These are phyloP conservation scores for Epichloe typhina DNA, from an alignment of 2,329 filamentous ascomycete species.

Conservation along the genomic window DNA sequence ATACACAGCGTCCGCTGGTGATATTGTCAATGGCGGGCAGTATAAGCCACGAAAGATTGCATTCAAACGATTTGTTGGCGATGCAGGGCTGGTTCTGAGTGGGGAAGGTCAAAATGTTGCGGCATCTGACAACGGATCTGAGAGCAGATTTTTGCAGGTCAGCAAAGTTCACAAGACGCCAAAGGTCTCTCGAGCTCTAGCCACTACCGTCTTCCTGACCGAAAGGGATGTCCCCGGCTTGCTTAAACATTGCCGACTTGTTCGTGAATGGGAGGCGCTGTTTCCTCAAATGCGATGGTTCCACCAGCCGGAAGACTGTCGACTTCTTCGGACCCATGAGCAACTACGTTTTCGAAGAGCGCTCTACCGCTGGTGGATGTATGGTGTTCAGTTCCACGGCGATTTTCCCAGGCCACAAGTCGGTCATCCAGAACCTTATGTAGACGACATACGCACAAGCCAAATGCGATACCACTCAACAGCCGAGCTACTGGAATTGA, in stretches of 20 bases:
- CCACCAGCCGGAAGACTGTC: constrained; percentile 29
- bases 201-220: constrained; percentile 16
- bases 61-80: constrained; percentile 23
- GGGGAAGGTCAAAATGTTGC: not conserved
- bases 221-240: constrained; percentile 21
- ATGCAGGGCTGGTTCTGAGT: constrained; percentile 16
- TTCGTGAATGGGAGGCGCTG: constrained; percentile 24
- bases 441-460: constrained; percentile 27
- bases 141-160: constrained; percentile 11
- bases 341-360: constrained; percentile 34
- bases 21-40: constrained; percentile 19
- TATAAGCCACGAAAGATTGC: constrained; percentile 27
- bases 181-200: not conserved
- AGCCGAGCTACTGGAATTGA: constrained; percentile 29
- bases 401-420: constrained; percentile 24
- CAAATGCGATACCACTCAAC: constrained; percentile 32
- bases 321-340: constrained; percentile 30
- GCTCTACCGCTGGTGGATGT: constrained; percentile 42
- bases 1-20: constrained; percentile 27
- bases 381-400: constrained; percentile 37
- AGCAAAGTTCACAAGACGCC: constrained; percentile 3
- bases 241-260: constrained; percentile 22
- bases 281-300: constrained; percentile 35
- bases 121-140: not conserved
- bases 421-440: constrained; percentile 25